Base-by-base conservation (phyloP, 1,139 yeast species). In the Lodderomyces elongisporus region DNA sequence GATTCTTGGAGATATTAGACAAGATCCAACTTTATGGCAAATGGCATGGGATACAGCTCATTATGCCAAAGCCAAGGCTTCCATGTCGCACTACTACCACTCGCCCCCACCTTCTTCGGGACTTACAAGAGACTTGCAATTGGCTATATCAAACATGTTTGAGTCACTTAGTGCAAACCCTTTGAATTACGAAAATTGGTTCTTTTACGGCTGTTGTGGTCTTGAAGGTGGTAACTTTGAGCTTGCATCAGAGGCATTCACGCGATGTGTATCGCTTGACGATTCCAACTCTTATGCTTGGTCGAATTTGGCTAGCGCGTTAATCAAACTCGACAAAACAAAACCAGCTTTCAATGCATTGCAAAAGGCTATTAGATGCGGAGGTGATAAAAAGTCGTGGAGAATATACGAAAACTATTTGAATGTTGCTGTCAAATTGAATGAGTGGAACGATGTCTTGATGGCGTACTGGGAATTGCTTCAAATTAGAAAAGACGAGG, bases 221-320 rank as follows among this genome's bases (percentile, higher is more conserved):
- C 64, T 93, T 33, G 96, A 88, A 50, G 58, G 78, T 9, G 71
- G 64, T 8, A 79, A 83, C 46, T 85, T 70, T 60, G 84, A 79
- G 25, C 60, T 85, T 31, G 95, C 97, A 0, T 80, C 96, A 0
- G 95, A 87, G 51, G 96, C 96, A 0, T 89, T 93, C 54, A 81
- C 95, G 2, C 68, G 97, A 48, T 88, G 96, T 61, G 91, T 88
- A 17, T 69, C 95, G 0, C 57, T 91, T 34, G 96, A 89, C 51
- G 95, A 85, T 25, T 71, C 79, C 1, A 88, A 80, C 49, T 72
- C 93, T 0, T 79, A 79, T 52, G 79, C 95, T 1, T 93, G 98
- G 98, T 81, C 95, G n/a, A 93, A 91, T 52, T 68, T 93, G 46
- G 89, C 95, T 4, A 79, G 94, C 13, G 79, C 96, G 0, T 68